Evolutionary conservation across 163 green algal species (phyloP), one percentile per base, ranked within the genome.

Genomic region (Scenedesmus sp.): DNA sequence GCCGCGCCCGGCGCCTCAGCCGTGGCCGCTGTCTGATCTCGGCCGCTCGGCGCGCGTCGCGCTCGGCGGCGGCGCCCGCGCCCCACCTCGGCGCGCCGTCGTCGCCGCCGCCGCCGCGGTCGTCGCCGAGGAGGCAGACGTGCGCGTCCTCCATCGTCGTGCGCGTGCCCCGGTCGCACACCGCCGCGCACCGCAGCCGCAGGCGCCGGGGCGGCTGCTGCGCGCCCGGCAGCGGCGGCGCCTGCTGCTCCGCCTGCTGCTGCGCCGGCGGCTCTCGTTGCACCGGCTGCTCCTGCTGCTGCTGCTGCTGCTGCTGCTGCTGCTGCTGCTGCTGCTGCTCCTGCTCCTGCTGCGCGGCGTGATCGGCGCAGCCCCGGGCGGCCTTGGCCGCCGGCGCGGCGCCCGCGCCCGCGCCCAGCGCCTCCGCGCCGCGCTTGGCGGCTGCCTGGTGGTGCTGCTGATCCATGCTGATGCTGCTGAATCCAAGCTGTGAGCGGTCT

Each of bases 111-210:
- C n/a, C n/a, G n/a, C n/a, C 42, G 29, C 45, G 58, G 29, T 66
- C 29, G 15, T 66, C 26, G 20, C 45, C 44, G 13, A 29, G 48
- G 11, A 54, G 3, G 17, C 31, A 47, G 7, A 65, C 66, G 24
- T 62, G 51, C 31, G 64, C 66, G 29, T 75, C 66, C 34, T 75
- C 51, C 51, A 65, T 75, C 22, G 66, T 29, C 1, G 29, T 44
- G 50, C 66, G 50, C 18, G 50, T 54, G 48, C 66, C 66, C 20
- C 17, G 36, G 66, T 75, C 66, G 63, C 39, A 6, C 39, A 56
- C 39, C n/a, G 39, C 26, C n/a, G 10, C 31, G 1, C 20, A 6
- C 33, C 5, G 22, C 3, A 26, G 10, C 17, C 39, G 56, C 26
- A 44, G 17, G 20, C 15, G 45, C 45, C 45, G 17, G 14, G 17